Conservation (phyloP, 192 early-diverging fungal genomes). For the Backusella macrospora region DNA sequence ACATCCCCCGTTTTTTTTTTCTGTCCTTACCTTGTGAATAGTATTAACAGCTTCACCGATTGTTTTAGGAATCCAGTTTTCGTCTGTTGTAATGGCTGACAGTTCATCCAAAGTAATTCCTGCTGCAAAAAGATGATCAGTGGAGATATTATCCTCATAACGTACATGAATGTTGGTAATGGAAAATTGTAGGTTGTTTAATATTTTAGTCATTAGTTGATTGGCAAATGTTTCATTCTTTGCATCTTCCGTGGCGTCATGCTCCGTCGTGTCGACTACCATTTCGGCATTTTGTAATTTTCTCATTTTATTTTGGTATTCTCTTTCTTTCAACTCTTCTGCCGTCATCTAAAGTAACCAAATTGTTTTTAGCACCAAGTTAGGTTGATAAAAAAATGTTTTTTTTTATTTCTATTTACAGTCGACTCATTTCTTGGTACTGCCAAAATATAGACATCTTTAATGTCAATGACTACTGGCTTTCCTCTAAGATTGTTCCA, state of each 20-base stretch:
- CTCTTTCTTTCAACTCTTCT: constrained; percentile 75
- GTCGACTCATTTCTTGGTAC: constrained; percentile 69
- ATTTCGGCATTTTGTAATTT: constrained; percentile 81
- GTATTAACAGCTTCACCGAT: constrained; percentile 74
- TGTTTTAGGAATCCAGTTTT: constrained; percentile 81
- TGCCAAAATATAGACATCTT: constrained; percentile 88
- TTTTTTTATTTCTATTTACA: constrained; percentile 43
- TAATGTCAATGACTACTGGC: constrained; percentile 87
- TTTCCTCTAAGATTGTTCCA: constrained; percentile 96
- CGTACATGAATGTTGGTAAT: constrained; percentile 96
- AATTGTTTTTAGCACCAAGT: background rate
- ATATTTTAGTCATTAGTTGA: constrained; percentile 89
- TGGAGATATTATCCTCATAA: constrained; percentile 88
- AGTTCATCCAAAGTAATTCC: constrained; percentile 90
- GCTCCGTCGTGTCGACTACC: constrained; percentile 38
- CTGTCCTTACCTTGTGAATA: constrained; percentile 80
- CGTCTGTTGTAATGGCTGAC: constrained; percentile 89
- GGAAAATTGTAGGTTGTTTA: constrained; percentile 95
- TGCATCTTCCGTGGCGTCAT: constrained; percentile 25
- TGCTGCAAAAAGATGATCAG: constrained; percentile 80
- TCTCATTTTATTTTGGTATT: constrained; percentile 80
- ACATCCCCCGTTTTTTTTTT: background rate
- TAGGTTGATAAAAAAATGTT: background rate
- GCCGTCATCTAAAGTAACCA: constrained; percentile 66
- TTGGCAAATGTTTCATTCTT: constrained; percentile 87